Conservation (phyloP, 305 asterid species). For the Coffea humblotiana region DNA sequence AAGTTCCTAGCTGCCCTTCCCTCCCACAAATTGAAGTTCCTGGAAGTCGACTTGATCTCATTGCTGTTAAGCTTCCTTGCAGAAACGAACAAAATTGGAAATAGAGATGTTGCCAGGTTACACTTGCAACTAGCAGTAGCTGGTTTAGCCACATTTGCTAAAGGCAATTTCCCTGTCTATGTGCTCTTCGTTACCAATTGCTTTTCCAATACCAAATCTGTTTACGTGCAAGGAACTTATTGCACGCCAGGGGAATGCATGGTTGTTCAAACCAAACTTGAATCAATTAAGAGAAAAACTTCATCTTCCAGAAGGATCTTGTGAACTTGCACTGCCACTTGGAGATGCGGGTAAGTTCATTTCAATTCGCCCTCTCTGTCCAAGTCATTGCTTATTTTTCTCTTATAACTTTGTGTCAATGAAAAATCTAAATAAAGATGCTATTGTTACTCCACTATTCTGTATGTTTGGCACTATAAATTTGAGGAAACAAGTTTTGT, state of each 20-base stretch:
- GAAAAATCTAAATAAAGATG: too few relatives aligned
- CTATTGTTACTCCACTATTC: too few relatives aligned
- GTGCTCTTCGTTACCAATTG: constrained; percentile 72
- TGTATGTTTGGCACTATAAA: too few relatives aligned
- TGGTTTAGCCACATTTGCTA: constrained; percentile 65
- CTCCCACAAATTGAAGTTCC: constrained; percentile 51
- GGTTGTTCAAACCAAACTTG: constrained; percentile 77
- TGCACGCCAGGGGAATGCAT: constrained; percentile 60
- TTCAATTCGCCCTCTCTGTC: background rate
- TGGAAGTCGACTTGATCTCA: constrained; percentile 79
- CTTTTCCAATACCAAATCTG: constrained; percentile 81
- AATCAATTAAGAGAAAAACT: constrained; percentile 68
- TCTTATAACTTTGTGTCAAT: background rate
- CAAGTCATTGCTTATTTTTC: background rate
- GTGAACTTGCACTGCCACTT: constrained; percentile 90
- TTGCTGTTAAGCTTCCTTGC: constrained; percentile 88
- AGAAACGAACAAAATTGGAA: constrained; percentile 53
- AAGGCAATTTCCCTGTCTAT: constrained; percentile 62
- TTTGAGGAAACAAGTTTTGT: too few relatives aligned
- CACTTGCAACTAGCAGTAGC: constrained; percentile 89
- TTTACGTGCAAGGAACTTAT: constrained; percentile 81
- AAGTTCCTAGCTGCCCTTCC: constrained; percentile 71
- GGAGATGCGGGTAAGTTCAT: constrained; percentile 58
- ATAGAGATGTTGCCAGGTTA: constrained; percentile 76
- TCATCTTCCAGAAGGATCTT: constrained; percentile 81